Percentiles rank a stretch among this genome's conserved stretches.
phyloP scores from a whole-genome alignment of 495 filamentous ascomycete genomes.

The Elasticomyces elasticus region DNA sequence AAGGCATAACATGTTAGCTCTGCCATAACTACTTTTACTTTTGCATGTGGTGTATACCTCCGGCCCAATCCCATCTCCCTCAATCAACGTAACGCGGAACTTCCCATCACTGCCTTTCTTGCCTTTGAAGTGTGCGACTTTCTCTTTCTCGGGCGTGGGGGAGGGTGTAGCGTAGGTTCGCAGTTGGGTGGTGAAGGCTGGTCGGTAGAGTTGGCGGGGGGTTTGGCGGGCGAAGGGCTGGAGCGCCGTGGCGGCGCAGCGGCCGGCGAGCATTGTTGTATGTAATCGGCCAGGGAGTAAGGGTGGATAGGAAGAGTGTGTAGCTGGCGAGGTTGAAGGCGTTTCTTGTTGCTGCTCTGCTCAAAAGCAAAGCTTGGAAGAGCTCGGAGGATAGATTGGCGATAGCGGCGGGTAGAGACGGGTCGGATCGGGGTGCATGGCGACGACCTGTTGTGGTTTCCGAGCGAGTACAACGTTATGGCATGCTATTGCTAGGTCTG shows the following conservation, averaged over 20 bases:
- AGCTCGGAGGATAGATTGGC: not conserved
- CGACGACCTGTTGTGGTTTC: not conserved
- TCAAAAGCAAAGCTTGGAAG: constrained; percentile 8
- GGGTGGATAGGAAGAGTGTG: not conserved
- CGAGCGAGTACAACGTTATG: too few species aligned
- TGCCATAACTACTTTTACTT: not conserved
- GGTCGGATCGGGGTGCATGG: not conserved
- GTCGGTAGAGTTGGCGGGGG: constrained; percentile 34
- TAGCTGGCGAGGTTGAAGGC: not conserved
- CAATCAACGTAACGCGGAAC: constrained; percentile 71
- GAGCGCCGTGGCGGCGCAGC: constrained; percentile 44
- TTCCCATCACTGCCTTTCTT: constrained; percentile 78
- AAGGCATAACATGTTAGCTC: not conserved
- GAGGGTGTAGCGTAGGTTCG: constrained; percentile 42
- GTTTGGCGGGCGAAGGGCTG: constrained; percentile 39
- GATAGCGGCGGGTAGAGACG: not conserved
- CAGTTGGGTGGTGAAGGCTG: constrained; percentile 34
- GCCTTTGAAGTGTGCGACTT: constrained; percentile 87
- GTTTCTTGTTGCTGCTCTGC: not conserved
- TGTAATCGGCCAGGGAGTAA: not conserved
- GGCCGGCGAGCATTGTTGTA: constrained; percentile 50
- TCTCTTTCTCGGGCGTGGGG: constrained; percentile 48
- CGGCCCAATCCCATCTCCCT: constrained; percentile 96
- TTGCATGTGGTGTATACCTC: not conserved
- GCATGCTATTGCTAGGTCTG: too few species aligned